These are phyloP conservation scores for Talaromyces piceae DNA, from an alignment of 2,329 filamentous ascomycete genomes.

Conservation along the genomic window DNA sequence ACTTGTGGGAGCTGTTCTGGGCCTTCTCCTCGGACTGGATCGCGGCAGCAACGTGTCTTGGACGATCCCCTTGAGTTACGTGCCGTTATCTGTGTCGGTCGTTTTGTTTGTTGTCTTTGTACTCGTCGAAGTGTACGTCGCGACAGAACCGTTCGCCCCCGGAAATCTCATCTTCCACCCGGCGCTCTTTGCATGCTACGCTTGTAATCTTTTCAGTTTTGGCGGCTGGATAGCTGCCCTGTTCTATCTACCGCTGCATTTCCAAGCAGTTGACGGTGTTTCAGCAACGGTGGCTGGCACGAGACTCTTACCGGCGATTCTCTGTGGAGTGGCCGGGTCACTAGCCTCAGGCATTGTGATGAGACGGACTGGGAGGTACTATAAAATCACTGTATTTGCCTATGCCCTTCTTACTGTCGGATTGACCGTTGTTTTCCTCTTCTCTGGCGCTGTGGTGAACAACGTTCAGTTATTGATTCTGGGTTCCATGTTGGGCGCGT, in stretches of 20 bases:
- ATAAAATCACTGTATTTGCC: slow-evolving; percentile 55
- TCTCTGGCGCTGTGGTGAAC: slow-evolving; percentile 46
- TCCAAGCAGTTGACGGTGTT: slow-evolving; percentile 62
- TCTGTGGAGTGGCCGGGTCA: slow-evolving; percentile 56
- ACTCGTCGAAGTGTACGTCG: slow-evolving; percentile 60
- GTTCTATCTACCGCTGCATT: slow-evolving; percentile 72
- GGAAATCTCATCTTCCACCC: slow-evolving; percentile 64
- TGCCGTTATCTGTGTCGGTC: slow-evolving; percentile 49
- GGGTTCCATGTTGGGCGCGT: slow-evolving; percentile 49
- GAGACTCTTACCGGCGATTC: slow-evolving; percentile 59
- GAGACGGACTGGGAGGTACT: slow-evolving; percentile 63
- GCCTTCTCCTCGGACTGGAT: slow-evolving; percentile 63
- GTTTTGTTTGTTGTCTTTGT: slow-evolving; percentile 60
- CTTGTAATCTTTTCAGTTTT: slow-evolving; percentile 65
- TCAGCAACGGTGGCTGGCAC: slow-evolving; percentile 58
- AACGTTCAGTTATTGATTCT: slow-evolving; percentile 48
- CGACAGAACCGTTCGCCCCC: slow-evolving; percentile 65
- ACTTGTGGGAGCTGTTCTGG: slow-evolving; percentile 58
- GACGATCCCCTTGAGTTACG: slow-evolving; percentile 51
- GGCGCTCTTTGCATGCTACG: slow-evolving; percentile 59
- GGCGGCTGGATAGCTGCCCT: slow-evolving; percentile 52
- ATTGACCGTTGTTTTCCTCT: slow-evolving; percentile 49
- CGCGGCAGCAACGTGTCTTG: slow-evolving; percentile 66
- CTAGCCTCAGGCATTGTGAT: slow-evolving; percentile 60
- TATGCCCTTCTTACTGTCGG: slow-evolving; percentile 51